phyloP scores from a whole-genome alignment of 2,329 filamentous ascomycete species.

The Rasamsonia emersonii region DNA sequence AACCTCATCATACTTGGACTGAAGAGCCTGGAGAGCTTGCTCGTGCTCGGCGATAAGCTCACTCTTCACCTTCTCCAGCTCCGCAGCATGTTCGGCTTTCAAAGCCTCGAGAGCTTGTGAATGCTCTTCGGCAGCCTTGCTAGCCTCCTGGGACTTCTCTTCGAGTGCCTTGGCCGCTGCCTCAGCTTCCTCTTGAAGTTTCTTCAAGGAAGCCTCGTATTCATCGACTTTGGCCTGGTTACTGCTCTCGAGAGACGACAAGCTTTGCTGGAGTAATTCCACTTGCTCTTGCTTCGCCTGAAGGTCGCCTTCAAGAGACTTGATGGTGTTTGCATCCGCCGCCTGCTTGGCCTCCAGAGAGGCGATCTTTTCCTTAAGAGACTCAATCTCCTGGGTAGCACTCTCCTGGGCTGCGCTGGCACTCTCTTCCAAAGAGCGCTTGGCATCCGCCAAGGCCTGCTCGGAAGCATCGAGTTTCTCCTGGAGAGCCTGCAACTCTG shows the following conservation, averaged over 20 bases:
- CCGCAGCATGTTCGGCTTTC: slow-evolving; percentile 26
- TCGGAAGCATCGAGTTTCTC: slow-evolving; percentile 26
- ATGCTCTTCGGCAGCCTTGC: slow-evolving; percentile 24
- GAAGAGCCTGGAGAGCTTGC: slow-evolving; percentile 21
- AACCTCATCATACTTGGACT: slow-evolving; percentile 26
- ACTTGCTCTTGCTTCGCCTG: slow-evolving; percentile 29
- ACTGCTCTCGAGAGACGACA: slow-evolving; percentile 29
- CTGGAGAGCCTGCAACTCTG: slow-evolving; percentile 25
- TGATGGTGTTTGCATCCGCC: slow-evolving; percentile 23
- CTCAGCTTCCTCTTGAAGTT: slow-evolving; percentile 25
- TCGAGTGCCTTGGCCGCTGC: slow-evolving; percentile 26
- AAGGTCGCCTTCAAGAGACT: slow-evolving; percentile 25
- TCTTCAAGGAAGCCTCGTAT: slow-evolving; percentile 24
- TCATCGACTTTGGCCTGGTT: slow-evolving; percentile 28
- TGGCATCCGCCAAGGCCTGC: slow-evolving; percentile 24
- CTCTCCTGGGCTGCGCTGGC: slow-evolving; percentile 23
- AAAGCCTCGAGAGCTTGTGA: slow-evolving; percentile 23
- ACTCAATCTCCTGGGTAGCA: slow-evolving; percentile 27
- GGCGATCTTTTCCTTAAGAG: slow-evolving; percentile 26
- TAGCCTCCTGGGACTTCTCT: slow-evolving; percentile 22
- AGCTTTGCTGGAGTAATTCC: slow-evolving; percentile 27
- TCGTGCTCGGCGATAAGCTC: slow-evolving; percentile 22
- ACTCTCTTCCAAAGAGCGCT: slow-evolving; percentile 26
- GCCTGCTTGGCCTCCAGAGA: slow-evolving; percentile 24
- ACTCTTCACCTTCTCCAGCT: slow-evolving; percentile 17